Evolutionary conservation across 768 basidiomycete species (phyloP), one percentile per base, ranked within the genome.

Genomic region (Trametes coccinea): DNA sequence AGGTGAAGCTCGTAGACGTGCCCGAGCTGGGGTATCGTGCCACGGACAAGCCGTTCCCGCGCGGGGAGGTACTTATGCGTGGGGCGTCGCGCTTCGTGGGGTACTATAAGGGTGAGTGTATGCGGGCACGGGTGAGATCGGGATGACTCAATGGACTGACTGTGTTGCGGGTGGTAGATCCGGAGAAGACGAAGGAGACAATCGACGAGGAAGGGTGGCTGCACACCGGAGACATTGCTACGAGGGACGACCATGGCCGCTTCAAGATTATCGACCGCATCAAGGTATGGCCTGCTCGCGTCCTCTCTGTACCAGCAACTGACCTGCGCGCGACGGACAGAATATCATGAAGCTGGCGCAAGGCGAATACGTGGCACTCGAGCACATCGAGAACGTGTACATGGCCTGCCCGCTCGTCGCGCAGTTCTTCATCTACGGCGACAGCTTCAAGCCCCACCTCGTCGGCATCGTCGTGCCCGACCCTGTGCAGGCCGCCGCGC

Each of bases 271-370:
- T 99, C 60, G 97, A 99, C 76, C 85, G 97, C 59, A 86, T 98
- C 72, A 99, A 99, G 83, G 90, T 88, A 37, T 31, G 37, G 79
- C 69, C 37, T 22, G 22, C 33, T 48, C 30, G 31, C 30, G n/a
- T 10, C 47, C 30, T n/a, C 53, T 29, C 11, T 29, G n/a, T 49
- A 10, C 17, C 43, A 29, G n/a, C 50, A n/a, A n/a, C 4, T 22
- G 33, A n/a, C 5, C 1, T 8, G 3, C 31, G 10, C 48, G 29
- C 49, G 8, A 39, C 7, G 34, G n/a, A 10, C 62, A 92, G 92
- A 99, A 99, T 75, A 93, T 99, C 73, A 93, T 98, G 90, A 99
- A 99, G 77, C 90, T 99, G 47, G 80, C 91, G 11, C 97, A 99
- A 75, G 97, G 96, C 62, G 97, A 99, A 77, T 99, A 98, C 71